A percentile compares a stretch with the other conserved stretches of the same genome.
Evolutionary conservation across 768 basidiomycete genomes (phyloP).

Genomic region (Suillus subluteus): DNA sequence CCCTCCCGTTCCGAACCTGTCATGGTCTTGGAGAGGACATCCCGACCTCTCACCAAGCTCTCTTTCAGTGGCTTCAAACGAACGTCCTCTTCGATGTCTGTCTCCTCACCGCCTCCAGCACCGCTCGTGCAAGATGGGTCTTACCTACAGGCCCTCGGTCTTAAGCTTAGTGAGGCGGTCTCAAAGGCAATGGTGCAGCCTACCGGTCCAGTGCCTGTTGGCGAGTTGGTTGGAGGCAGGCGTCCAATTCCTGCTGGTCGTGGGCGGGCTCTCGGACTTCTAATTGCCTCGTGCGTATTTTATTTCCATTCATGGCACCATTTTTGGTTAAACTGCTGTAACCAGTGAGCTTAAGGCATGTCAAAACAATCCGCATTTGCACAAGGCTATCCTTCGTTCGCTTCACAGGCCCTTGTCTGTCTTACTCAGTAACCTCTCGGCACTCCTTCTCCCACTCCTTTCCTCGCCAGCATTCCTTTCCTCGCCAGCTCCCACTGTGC

Average conservation of each 20-base stretch:
- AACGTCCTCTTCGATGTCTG: constrained; percentile 45
- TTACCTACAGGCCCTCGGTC: constrained; percentile 74
- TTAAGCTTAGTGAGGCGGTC: constrained; percentile 82
- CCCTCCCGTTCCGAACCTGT: constrained; percentile 33
- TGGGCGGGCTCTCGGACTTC: constrained; percentile 63
- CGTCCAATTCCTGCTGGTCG: constrained; percentile 77
- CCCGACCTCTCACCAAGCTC: constrained; percentile 60
- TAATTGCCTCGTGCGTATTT: constrained; percentile 70
- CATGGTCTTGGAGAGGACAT: constrained; percentile 44
- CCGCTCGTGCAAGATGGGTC: constrained; percentile 76
- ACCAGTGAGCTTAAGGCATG: constrained; percentile 70
- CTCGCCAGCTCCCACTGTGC: constrained; percentile 52
- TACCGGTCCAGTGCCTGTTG: constrained; percentile 49
- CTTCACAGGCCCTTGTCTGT: constrained; percentile 81
- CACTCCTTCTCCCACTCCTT: constrained; percentile 65
- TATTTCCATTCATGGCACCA: constrained; percentile 12
- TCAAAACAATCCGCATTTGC: constrained; percentile 63
- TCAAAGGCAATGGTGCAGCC: constrained; percentile 76
- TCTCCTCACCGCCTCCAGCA: constrained; percentile 37
- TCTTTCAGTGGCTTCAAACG: constrained; percentile 63
- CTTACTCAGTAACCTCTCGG: constrained; percentile 68
- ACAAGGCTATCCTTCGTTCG: constrained; percentile 70
- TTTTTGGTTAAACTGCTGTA: constrained; percentile 20
- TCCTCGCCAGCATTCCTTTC: constrained; percentile 65
- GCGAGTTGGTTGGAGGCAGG: constrained; percentile 65